phyloP scores from a whole-genome alignment of 257 asterid genomes.

The Penstemon barbatus region DNA sequence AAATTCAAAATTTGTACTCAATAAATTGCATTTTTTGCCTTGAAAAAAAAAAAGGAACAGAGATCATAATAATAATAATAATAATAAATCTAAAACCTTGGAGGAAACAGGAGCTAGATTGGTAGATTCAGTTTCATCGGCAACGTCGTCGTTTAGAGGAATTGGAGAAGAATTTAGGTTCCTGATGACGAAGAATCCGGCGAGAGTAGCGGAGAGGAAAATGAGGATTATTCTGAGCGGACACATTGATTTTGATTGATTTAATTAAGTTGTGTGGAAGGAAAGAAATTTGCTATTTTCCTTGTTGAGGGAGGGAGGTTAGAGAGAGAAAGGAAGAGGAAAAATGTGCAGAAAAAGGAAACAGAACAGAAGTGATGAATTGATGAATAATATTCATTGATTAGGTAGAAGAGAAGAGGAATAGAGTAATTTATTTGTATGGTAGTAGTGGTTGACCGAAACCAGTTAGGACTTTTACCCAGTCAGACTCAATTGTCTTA shows the following conservation, averaged over 20 bases:
- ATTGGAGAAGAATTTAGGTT: conserved; percentile 40
- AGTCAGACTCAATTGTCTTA: no score
- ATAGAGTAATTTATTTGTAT: no score
- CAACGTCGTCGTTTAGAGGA: conserved; percentile 29
- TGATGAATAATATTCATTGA: no score
- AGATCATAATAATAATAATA: background rate
- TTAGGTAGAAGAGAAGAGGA: no score
- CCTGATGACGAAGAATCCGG: conserved; percentile 46
- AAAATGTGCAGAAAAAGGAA: background rate
- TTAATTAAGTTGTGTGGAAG: conserved; percentile 25
- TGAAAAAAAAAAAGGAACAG: background rate
- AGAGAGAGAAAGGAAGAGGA: background rate
- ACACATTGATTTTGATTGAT: no score
- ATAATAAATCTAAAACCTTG: conserved; percentile 34
- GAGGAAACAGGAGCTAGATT: conserved; percentile 39
- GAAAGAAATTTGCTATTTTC: background rate
- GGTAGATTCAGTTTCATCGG: conserved; percentile 34
- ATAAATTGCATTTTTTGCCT: no score
- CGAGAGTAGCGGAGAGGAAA: conserved; percentile 56
- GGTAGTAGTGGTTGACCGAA: no score
- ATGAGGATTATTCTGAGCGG: conserved; percentile 49
- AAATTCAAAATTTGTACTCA: background rate
- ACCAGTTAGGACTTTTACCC: no score
- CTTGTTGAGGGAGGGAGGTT: conserved; percentile 13
- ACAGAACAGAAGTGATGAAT: background rate